phyloP scores from a whole-genome alignment of 2,329 filamentous ascomycete genomes.

The Xylaria sp. region DNA sequence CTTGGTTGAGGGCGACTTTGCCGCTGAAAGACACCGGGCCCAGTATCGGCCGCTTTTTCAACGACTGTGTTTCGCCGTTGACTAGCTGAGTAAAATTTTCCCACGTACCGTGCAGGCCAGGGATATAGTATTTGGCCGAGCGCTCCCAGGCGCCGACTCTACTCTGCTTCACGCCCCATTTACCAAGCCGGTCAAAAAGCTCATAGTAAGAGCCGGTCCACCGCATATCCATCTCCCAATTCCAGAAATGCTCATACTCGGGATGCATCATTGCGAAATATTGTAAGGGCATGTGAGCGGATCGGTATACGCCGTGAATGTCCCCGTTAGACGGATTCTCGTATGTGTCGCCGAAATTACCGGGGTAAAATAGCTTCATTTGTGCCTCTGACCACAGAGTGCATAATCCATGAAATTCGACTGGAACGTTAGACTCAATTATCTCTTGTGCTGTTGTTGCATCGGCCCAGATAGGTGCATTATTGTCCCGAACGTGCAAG shows the following conservation, averaged over 20 bases:
- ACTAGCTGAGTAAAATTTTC: constrained; percentile 76
- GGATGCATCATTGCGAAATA: constrained; percentile 71
- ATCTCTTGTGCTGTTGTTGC: constrained; percentile 76
- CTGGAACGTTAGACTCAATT: constrained; percentile 71
- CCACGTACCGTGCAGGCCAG: constrained; percentile 74
- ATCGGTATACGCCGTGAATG: constrained; percentile 76
- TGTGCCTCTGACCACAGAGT: constrained; percentile 87
- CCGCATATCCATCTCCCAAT: constrained; percentile 76
- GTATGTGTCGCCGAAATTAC: constrained; percentile 75
- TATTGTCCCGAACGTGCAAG: constrained; percentile 83
- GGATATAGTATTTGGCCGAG: constrained; percentile 80
- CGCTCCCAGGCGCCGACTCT: constrained; percentile 82
- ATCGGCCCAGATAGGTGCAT: constrained; percentile 83
- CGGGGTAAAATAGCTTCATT: constrained; percentile 80
- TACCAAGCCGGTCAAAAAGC: constrained; percentile 72
- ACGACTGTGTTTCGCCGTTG: constrained; percentile 65
- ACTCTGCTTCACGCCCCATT: constrained; percentile 74
- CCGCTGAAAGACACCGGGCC: constrained; percentile 69
- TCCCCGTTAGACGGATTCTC: constrained; percentile 65
- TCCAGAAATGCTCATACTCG: constrained; percentile 75
- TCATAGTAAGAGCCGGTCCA: constrained; percentile 76
- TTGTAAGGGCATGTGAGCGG: constrained; percentile 70
- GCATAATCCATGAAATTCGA: constrained; percentile 82
- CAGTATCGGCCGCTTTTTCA: constrained; percentile 69
- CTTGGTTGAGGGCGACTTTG: constrained; percentile 58